Percentiles rank a stretch among this genome's conserved stretches.
Conservation (phyloP, 345 rosid species). For the Arabis alpina region DNA sequence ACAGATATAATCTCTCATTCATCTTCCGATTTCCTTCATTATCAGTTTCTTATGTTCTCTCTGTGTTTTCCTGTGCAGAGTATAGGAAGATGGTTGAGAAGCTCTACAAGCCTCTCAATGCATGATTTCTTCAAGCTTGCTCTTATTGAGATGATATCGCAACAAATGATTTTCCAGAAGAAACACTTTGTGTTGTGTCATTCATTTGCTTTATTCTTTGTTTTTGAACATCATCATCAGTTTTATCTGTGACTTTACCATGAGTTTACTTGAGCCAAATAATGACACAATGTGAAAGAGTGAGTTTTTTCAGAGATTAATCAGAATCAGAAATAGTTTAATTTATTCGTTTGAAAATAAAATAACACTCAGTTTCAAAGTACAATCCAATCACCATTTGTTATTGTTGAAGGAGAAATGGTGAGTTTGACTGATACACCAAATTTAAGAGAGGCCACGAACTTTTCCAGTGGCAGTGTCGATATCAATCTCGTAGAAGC, state of each 20-base stretch:
- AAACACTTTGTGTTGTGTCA: slow-evolving; percentile 16
- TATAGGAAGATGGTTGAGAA: slow-evolving; percentile 72
- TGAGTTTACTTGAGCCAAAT: slow-evolving; percentile 18
- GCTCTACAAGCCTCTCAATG: slow-evolving; percentile 56
- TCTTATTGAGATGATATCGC: slow-evolving; percentile 21
- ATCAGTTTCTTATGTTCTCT: slow-evolving; percentile 22
- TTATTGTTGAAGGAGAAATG: slow-evolving; percentile 34
- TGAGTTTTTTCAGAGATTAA: slow-evolving; percentile 1
- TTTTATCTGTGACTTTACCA: slow-evolving; percentile 21
- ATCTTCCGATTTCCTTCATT: not conserved
- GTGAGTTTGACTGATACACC: slow-evolving; percentile 9
- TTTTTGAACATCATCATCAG: slow-evolving; percentile 18
- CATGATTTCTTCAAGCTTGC: slow-evolving; percentile 37
- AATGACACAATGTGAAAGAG: slow-evolving; percentile 8
- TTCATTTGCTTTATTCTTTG: slow-evolving; percentile 33
- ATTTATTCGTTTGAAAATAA: slow-evolving; percentile 6
- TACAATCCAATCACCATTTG: slow-evolving; percentile 28
- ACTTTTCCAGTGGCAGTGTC: slow-evolving; percentile 85
- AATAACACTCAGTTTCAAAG: slow-evolving; percentile 12
- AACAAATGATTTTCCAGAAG: slow-evolving; percentile 22
- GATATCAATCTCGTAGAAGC: slow-evolving; percentile 90
- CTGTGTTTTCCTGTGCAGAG: slow-evolving; percentile 44
- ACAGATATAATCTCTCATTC: not conserved
- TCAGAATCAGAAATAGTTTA: not conserved
- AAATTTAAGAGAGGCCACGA: slow-evolving; percentile 72